Evolutionary conservation across 345 rosid species (phyloP), one percentile per base, ranked within the genome.

Genomic region (Salix dunnii): DNA sequence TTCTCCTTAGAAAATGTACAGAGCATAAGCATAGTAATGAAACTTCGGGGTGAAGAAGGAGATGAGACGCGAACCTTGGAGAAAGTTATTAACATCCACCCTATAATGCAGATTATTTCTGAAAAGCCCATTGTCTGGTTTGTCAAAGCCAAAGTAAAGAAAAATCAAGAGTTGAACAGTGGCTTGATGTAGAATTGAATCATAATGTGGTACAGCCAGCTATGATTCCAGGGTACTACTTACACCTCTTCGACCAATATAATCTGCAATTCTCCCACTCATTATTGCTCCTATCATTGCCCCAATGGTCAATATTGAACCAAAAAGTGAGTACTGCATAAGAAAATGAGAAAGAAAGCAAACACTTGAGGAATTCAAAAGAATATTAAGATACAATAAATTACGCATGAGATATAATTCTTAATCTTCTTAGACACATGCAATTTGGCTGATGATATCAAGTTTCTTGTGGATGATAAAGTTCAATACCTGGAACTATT

Each of bases 251-350:
- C 94, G 81, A 73, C 98, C 97, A 7, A 89, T 79, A 68, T 70
- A 77, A 85, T 93, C 97, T 11, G 97, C 90, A 42, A 88, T 75
- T 76, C 67, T 82, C 64, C 98, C 97, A 70, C 94, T 91, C 85
- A 85, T 83, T 14, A 85, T 82, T 21, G 94, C 94, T 7, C 98
- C 98, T 27, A 93, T 76, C 98, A 90, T 91, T 55, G 94, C 98
- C 64, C 98, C 98, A 62, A 89, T 78, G 0, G 94, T 90, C 74
- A 93, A 72, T 82, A 91, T 85, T 31, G 97, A 93, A 70, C 94
- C 97, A 31, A 93, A 93, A 72, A 90, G 70, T 27, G 97, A 91
- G 80, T 85, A 93, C 98, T 93, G 87, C 85, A 82, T 9, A 38
- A 35, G 2, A 36, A 71, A 25, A 33, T 28, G 13, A 21, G 51